A percentile compares a stretch with the other conserved stretches of the same genome.
These are phyloP conservation scores for Sugiyamaella valdiviana DNA, from an alignment of 805 yeast species.

Conservation along the genomic window DNA sequence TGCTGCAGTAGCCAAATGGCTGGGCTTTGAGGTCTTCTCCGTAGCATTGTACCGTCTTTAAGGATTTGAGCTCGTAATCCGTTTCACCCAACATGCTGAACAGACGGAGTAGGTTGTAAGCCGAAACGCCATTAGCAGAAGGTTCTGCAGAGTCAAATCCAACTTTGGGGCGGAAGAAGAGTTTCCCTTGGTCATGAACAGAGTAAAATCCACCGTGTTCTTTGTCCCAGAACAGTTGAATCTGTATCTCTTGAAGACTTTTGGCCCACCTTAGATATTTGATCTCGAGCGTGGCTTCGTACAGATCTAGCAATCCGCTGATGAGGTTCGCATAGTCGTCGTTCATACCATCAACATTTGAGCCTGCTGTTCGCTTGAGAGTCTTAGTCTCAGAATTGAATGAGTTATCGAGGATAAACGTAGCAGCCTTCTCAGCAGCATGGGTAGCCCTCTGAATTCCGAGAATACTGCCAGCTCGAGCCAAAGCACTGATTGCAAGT, in stretches of 20 bases:
- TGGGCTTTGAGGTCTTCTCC: slow-evolving; percentile 22
- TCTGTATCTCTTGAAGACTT: slow-evolving; percentile 30
- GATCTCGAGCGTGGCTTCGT: slow-evolving; percentile 28
- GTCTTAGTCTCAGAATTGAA: slow-evolving; percentile 19
- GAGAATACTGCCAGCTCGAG: slow-evolving; percentile 27
- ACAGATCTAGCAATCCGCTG: slow-evolving; percentile 32
- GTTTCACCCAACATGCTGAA: slow-evolving; percentile 9
- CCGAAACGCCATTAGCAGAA: slow-evolving; percentile 33
- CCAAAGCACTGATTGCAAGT: slow-evolving; percentile 33
- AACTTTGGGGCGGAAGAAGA: slow-evolving; percentile 32
- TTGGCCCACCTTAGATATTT: slow-evolving; percentile 29
- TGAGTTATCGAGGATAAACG: slow-evolving; percentile 19
- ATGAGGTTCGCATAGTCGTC: slow-evolving; percentile 36
- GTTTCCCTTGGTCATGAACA: slow-evolving; percentile 16
- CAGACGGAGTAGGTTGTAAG: slow-evolving; percentile 28
- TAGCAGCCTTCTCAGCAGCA: slow-evolving; percentile 27
- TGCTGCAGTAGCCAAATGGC: slow-evolving; percentile 22
- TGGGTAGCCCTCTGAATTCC: slow-evolving; percentile 18
- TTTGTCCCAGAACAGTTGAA: slow-evolving; percentile 30
- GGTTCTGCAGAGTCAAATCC: slow-evolving; percentile 36
- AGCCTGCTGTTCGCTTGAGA: slow-evolving; percentile 20
- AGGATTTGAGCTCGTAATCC: slow-evolving; percentile 14
- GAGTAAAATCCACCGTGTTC: slow-evolving; percentile 31
- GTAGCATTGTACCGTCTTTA: slow-evolving; percentile 16
- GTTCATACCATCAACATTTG: slow-evolving; percentile 24